Conservation (phyloP, 305 asterid species). For the Fraxinus paxiana region DNA sequence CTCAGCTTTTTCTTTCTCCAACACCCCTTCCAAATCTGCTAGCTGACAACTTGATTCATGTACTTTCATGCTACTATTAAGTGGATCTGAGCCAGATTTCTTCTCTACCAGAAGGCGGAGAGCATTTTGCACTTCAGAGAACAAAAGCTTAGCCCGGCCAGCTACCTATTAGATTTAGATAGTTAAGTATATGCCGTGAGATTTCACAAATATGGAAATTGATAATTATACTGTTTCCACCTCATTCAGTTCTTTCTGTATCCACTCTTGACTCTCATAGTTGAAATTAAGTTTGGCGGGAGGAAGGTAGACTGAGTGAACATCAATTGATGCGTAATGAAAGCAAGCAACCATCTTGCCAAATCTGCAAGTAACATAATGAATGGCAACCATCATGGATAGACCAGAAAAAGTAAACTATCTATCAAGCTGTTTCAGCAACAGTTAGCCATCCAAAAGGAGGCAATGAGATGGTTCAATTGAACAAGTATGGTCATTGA, state of each 20-base stretch:
- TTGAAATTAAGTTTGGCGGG: conserved; percentile 80
- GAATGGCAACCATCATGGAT: conserved; percentile 13
- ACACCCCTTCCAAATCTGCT: conserved; percentile 61
- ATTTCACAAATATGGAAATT: conserved; percentile 22
- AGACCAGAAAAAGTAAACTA: background rate
- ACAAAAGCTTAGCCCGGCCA: conserved; percentile 74
- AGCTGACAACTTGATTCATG: conserved; percentile 57
- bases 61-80: conserved; percentile 27
- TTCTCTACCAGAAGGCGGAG: conserved; percentile 56
- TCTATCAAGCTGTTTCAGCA: conserved; percentile 5
- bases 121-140: conserved; percentile 71
- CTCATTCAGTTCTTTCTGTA: conserved; percentile 68
- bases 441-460: conserved; percentile 16
- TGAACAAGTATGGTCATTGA: background rate
- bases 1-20: conserved; percentile 76
- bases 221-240: conserved; percentile 32
- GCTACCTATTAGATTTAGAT: conserved; percentile 52
- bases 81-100: conserved; percentile 31
- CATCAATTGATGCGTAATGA: conserved; percentile 95
- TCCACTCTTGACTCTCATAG: conserved; percentile 79
- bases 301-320: conserved; percentile 90
- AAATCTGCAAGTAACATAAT: conserved; percentile 49
- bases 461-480: background rate
- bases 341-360: conserved; percentile 99
- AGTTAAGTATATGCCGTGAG: conserved; percentile 15